Evolutionary conservation across 371 early-diverging fungal genomes (phyloP).

Genomic region (Mucor racemosus): DNA sequence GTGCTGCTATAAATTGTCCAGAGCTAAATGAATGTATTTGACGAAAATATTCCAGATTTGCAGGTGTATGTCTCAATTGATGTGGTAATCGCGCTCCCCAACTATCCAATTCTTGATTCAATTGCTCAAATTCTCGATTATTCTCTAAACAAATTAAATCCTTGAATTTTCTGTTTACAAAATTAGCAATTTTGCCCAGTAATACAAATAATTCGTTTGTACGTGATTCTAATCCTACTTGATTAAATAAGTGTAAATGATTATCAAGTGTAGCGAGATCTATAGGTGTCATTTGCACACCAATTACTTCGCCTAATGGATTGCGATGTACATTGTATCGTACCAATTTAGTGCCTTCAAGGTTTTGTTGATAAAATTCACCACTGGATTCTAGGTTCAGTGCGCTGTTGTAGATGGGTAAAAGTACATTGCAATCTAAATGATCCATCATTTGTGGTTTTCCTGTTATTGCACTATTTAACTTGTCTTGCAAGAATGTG

Average conservation of each 20-base stretch:
- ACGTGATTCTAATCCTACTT: slow-evolving; percentile 13
- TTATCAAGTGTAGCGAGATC: not conserved
- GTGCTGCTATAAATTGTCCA: slow-evolving; percentile 32
- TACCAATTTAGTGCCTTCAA: not conserved
- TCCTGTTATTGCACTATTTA: slow-evolving; percentile 56
- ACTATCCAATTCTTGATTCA: slow-evolving; percentile 44
- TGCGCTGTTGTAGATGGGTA: slow-evolving; percentile 56
- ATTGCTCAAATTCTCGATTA: slow-evolving; percentile 39
- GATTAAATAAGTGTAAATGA: not conserved
- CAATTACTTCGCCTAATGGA: not conserved
- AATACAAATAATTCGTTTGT: slow-evolving; percentile 23
- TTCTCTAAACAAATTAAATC: slow-evolving; percentile 34
- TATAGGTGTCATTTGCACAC: slow-evolving; percentile 5
- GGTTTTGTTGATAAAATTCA: slow-evolving; percentile 16
- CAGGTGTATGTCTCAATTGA: slow-evolving; percentile 37
- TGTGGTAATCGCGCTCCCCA: slow-evolving; percentile 51
- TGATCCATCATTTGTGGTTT: slow-evolving; percentile 58
- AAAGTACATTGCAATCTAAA: slow-evolving; percentile 57
- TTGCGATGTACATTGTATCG: slow-evolving; percentile 6
- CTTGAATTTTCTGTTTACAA: slow-evolving; percentile 51
- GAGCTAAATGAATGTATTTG: slow-evolving; percentile 13
- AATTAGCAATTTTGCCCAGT: slow-evolving; percentile 45
- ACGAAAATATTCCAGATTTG: slow-evolving; percentile 29
- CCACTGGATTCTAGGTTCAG: not conserved
- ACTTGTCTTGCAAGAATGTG: slow-evolving; percentile 49